Percentiles rank a stretch among this genome's conserved stretches.
Evolutionary conservation across 2,329 filamentous ascomycete genomes (phyloP).

Genomic region (Xylaria sp.): DNA sequence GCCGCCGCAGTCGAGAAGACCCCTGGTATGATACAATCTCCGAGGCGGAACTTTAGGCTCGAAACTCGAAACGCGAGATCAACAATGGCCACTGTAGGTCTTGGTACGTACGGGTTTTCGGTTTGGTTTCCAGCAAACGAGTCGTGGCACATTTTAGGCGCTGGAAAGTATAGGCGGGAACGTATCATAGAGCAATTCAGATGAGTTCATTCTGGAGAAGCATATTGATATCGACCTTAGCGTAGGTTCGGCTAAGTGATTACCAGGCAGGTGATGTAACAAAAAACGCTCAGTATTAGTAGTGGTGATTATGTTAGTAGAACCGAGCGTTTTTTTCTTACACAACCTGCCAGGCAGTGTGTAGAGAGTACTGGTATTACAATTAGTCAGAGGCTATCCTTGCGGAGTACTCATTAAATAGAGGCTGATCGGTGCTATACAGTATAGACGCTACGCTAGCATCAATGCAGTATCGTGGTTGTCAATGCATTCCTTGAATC

Average conservation of each 20-base stretch:
- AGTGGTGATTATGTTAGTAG: no score
- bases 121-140: neutral
- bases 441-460: neutral
- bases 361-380: neutral
- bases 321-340: no score
- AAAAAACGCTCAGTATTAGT: no score
- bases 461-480: neutral
- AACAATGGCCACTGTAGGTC: slow-evolving; percentile 63
- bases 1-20: slow-evolving; percentile 67
- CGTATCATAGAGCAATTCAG: no score
- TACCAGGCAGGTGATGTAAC: no score
- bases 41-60: slow-evolving; percentile 74
- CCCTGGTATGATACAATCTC: slow-evolving; percentile 67
- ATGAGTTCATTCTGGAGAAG: neutral
- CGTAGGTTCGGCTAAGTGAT: neutral
- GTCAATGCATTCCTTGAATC: neutral
- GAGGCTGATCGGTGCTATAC: neutral
- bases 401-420: neutral
- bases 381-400: neutral
- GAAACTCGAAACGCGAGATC: slow-evolving; percentile 74
- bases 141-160: neutral
- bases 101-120: slow-evolving; percentile 40
- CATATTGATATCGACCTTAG: neutral
- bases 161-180: neutral
- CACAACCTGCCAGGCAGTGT: neutral